Evolutionary conservation across 768 basidiomycete genomes (phyloP).

Genomic region (Sarcomyxa edulis): DNA sequence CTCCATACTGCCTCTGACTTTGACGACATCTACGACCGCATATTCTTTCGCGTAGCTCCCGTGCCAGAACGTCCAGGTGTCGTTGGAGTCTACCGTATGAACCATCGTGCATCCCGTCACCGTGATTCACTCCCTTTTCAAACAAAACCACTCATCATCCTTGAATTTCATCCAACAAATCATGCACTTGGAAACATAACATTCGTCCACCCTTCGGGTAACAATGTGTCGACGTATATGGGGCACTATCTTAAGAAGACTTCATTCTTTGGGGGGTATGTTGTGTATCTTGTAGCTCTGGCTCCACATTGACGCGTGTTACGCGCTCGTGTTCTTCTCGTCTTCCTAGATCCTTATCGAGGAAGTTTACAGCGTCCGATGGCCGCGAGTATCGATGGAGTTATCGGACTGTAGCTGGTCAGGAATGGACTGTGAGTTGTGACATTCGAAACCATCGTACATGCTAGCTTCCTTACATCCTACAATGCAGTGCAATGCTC

Average conservation of each 20-base stretch:
- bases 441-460: constrained; percentile 4
- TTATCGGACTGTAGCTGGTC: constrained; percentile 44
- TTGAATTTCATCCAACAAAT: constrained; percentile 55
- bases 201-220: constrained; percentile 36
- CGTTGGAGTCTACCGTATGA: constrained; percentile 55
- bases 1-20: constrained; percentile 53
- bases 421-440: constrained; percentile 73
- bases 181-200: constrained; percentile 56
- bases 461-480: constrained; percentile 1
- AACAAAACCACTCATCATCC: constrained; percentile 47
- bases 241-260: constrained; percentile 58
- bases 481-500: constrained; percentile 46
- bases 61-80: constrained; percentile 30
- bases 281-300: constrained; percentile 6
- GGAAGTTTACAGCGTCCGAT: constrained; percentile 67
- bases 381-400: constrained; percentile 71
- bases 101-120: constrained; percentile 55
- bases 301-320: not conserved
- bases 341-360: constrained; percentile 54
- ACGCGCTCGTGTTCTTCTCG: too few species aligned
- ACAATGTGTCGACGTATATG: constrained; percentile 49
- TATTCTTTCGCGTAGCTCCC: constrained; percentile 59
- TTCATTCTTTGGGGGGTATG: constrained; percentile 63
- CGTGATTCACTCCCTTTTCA: constrained; percentile 49
- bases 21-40: constrained; percentile 74